Evolutionary conservation across 306 rosid species (phyloP), one percentile per base, ranked within the genome.

Genomic region (Lupinus albus): DNA sequence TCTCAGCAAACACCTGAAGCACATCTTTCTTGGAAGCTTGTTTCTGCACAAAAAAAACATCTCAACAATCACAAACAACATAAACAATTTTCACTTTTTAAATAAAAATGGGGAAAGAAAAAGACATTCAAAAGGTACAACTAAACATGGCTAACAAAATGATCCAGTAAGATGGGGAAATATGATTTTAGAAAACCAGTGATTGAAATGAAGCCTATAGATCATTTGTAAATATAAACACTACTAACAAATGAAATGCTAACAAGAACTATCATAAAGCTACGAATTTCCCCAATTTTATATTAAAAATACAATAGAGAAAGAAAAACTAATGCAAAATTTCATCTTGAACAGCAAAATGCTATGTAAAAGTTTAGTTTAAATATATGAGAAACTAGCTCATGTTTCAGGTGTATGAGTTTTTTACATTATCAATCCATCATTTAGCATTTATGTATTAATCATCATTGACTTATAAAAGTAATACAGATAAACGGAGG

Each of bases 1-100:
- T 94, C 91, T 94, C 97, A 17, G 97, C 95, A 81, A 94, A 94
- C 77, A 94, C 78, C 77, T 90, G 96, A 75, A 77, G 88, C 71
- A 82, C 84, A 68, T 94, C 99, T 44, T 94, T 85, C 84, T 87
- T 68, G 62, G 83, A 79, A 63, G 85, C 83, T 82, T 94, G 99
- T 73, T 85, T 94, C 97, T 90, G 85, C 28, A 72, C 16, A 33
- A 80, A 46, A 55, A 52, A 18, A 75, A 18, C 10, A 18, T 64
- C 61, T 65, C 36, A 16, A 64, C 35, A 64, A 47, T 55, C 69
- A 45, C 12, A 59, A 33, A 63, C 17, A 69, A 67, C 64, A 67
- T 4, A 54, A 69, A 48, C 32, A 61, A 14, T 35, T 33, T 36
- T 39, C 49, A 18, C 55, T 38, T 67, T 44, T 46, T 47, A 72